Base-by-base conservation (phyloP, 1,284 basidiomycete genomes). In the Rugosomyces carneus region DNA sequence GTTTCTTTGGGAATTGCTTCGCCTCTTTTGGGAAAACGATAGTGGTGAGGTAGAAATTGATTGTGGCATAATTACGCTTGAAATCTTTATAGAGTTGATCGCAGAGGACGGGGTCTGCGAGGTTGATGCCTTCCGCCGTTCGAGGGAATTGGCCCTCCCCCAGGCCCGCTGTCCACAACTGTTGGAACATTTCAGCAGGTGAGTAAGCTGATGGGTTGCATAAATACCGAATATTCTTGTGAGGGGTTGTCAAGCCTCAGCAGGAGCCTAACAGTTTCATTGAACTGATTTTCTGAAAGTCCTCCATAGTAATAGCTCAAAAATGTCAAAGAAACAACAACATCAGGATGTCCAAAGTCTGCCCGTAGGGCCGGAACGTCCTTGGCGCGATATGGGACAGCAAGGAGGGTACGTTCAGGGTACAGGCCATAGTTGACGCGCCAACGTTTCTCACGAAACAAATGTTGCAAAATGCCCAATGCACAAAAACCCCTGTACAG, bases 281-380 rank as follows among this genome's bases (percentile, higher is more conserved):
- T 54, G 2, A 80, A 51, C 38, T 80, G 70, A 2, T 57, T 45
- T n/a, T 62, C 49, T 0, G 55, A 60, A 21, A 80, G 63, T 5
- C 78, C 77, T 2, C 61, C 59, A 36, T 78, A 76, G 40, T 79
- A 78, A 47, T 79, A 80, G 0, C 66, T 68, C 11, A 80, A 59
- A 43, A 68, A 78, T 0, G 78, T 78, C 24, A 79, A 60, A 9
- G 62, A 49, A 42, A 78, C 60, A 0, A 67, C 62, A 18, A 78
- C 61, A 23, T 80, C 76, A 0, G 76, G 76, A 55, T 79, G 76
- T 1, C 74, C 76, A 48, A 80, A 79, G 37, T 80, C 76, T 16
- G 77, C 73, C 26, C 68, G 62, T 24, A 61, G 48, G 13, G 72
- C 62, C 0, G 76, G 76, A 1, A 70, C 61, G 45, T 79, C 77